Conservation (phyloP, 768 basidiomycete genomes). For the Psilocybe subaeruginosa region DNA sequence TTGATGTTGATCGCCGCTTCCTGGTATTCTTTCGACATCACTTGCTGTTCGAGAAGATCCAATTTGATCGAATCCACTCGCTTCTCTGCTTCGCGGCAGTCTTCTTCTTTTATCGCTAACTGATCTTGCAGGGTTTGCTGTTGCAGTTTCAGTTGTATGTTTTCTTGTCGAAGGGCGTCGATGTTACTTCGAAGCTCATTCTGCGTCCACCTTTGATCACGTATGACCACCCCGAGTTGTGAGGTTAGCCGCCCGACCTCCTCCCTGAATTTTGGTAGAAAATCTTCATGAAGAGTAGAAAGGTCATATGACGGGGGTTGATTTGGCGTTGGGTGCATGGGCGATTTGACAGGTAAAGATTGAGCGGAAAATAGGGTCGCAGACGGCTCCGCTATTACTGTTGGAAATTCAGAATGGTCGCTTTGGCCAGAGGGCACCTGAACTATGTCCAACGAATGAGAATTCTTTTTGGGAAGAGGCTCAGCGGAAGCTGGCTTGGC, state of each 20-base stretch:
- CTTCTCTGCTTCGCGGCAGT: background rate
- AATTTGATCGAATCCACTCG: background rate
- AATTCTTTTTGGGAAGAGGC: background rate
- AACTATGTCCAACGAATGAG: background rate
- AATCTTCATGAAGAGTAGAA: background rate
- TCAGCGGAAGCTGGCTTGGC: background rate
- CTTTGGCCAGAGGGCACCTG: too few species aligned
- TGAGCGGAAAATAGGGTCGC: too few species aligned
- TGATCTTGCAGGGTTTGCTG: background rate
- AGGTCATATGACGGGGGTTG: background rate
- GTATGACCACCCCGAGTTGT: background rate
- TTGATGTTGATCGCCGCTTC: background rate
- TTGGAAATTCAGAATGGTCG: too few species aligned
- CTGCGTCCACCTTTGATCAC: background rate
- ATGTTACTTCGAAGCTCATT: slow-evolving; percentile 1
- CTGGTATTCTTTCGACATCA: background rate
- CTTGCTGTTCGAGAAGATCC: slow-evolving; percentile 3
- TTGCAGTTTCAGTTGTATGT: background rate
- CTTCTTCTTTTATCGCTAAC: background rate
- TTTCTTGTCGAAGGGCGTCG: background rate
- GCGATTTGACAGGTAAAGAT: too few species aligned
- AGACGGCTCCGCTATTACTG: too few species aligned
- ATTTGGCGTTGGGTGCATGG: too few species aligned
- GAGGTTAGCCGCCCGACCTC: background rate
- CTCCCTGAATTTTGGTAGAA: background rate